phyloP scores from a whole-genome alignment of 1,284 basidiomycete genomes.

The Moesziomyces sp. region DNA sequence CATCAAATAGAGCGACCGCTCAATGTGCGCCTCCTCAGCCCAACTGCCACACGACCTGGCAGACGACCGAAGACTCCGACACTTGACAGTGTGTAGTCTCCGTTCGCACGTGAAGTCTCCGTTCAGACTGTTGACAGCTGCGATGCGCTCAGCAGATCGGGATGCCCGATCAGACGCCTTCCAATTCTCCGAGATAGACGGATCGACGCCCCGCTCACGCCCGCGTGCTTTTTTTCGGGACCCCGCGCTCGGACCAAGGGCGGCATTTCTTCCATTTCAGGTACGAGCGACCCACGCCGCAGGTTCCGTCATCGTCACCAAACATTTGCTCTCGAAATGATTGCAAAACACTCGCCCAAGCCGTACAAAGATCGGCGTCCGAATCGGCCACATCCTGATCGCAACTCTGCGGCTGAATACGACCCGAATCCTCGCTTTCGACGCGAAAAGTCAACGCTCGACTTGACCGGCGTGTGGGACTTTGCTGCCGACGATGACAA shows the following conservation, averaged over 20 bases:
- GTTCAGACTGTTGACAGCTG: too few species aligned
- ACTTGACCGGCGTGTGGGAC: constrained; percentile 23
- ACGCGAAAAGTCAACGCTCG: not conserved
- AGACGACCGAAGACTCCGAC: too few species aligned
- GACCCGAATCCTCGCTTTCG: constrained; percentile 9
- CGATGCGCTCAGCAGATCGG: not conserved
- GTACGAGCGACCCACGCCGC: too few species aligned
- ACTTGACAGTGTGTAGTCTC: too few species aligned
- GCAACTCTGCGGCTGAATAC: not conserved
- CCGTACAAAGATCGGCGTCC: too few species aligned
- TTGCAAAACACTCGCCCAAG: too few species aligned
- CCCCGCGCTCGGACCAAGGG: not conserved
- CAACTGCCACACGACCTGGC: not conserved
- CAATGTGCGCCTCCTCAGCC: not conserved
- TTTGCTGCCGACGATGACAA: constrained; percentile 41
- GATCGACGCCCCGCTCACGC: too few species aligned
- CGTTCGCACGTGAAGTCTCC: too few species aligned
- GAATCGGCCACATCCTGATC: too few species aligned
- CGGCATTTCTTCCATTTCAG: too few species aligned
- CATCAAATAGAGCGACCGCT: not conserved
- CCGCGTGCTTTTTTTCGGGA: not conserved
- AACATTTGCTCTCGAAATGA: not conserved
- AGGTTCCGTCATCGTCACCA: too few species aligned
- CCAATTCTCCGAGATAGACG: not conserved
- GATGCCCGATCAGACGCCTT: not conserved